phyloP scores from a whole-genome alignment of 2,329 filamentous ascomycete species.

The Pseudogymnoascus destructans region DNA sequence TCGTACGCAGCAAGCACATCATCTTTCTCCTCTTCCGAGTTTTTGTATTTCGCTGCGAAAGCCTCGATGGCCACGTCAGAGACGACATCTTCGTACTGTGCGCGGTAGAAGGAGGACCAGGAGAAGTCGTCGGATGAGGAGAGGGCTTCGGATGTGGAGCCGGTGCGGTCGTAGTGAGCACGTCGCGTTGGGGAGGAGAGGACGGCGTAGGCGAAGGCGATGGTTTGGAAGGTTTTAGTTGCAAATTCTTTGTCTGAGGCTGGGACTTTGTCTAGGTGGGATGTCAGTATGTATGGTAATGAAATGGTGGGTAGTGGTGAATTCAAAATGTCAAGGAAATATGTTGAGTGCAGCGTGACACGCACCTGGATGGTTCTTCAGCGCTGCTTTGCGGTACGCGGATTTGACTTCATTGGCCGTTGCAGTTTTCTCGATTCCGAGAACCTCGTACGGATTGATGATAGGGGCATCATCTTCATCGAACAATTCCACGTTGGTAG shows the following conservation, averaged over 20 bases:
- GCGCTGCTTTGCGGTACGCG: slow-evolving; percentile 80
- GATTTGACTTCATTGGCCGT: slow-evolving; percentile 71
- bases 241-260: slow-evolving; percentile 56
- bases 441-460: slow-evolving; percentile 67
- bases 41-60: slow-evolving; percentile 69
- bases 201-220: slow-evolving; percentile 89
- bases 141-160: slow-evolving; percentile 74
- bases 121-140: slow-evolving; percentile 59
- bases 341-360: slow-evolving; percentile 10
- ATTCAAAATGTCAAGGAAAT: neutral
- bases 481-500: slow-evolving; percentile 17
- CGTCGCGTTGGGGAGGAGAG: slow-evolving; percentile 73
- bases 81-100: slow-evolving; percentile 68
- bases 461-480: slow-evolving; percentile 19
- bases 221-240: slow-evolving; percentile 70
- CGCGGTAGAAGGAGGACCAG: slow-evolving; percentile 81
- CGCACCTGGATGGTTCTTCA: slow-evolving; percentile 75
- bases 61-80: slow-evolving; percentile 60
- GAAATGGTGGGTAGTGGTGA: neutral
- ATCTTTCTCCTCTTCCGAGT: slow-evolving; percentile 68
- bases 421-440: slow-evolving; percentile 57
- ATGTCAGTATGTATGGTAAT: neutral
- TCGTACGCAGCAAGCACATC: slow-evolving; percentile 70
- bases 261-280: slow-evolving; percentile 58
- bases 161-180: slow-evolving; percentile 78